phyloP scores from a whole-genome alignment of 2,329 filamentous ascomycete genomes.

The Verticillium isaacii region DNA sequence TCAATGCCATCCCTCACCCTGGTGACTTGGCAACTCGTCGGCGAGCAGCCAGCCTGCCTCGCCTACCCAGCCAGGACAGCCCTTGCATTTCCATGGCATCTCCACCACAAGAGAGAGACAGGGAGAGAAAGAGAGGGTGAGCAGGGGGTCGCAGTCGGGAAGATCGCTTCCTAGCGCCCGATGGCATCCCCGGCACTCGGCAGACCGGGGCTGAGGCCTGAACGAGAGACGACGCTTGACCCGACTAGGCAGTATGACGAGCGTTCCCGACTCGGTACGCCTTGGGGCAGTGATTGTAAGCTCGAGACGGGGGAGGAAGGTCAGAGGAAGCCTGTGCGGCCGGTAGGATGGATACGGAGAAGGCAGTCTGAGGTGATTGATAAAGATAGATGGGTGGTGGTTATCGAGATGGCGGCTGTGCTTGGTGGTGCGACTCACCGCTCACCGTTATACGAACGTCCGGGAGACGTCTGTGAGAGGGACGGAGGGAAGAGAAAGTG shows the following conservation, averaged over 20 bases:
- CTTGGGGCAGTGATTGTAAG: too few relatives aligned
- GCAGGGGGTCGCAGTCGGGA: not conserved
- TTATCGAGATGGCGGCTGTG: not conserved
- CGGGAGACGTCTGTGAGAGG: not conserved
- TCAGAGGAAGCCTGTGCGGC: too few relatives aligned
- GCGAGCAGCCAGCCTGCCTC: not conserved
- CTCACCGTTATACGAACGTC: not conserved
- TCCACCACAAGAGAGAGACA: not conserved
- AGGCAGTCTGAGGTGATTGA: not conserved
- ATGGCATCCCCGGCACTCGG: not conserved
- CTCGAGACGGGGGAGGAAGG: not conserved
- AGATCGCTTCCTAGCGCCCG: not conserved
- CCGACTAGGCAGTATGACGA: not conserved
- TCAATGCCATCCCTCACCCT: not conserved
- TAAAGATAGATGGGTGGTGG: not conserved
- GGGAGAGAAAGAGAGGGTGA: too few relatives aligned
- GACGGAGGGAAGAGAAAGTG: not conserved
- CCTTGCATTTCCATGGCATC: not conserved
- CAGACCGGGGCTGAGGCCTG: not conserved
- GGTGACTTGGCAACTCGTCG: not conserved
- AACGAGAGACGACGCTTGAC: not conserved
- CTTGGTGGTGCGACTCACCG: not conserved
- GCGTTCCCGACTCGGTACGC: not conserved
- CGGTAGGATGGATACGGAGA: not conserved
- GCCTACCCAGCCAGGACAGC: not conserved